Evolutionary conservation across 73 alveolate genomes (phyloP), one percentile per base, ranked within the genome.

Genomic region (Blepharisma japonicum): DNA sequence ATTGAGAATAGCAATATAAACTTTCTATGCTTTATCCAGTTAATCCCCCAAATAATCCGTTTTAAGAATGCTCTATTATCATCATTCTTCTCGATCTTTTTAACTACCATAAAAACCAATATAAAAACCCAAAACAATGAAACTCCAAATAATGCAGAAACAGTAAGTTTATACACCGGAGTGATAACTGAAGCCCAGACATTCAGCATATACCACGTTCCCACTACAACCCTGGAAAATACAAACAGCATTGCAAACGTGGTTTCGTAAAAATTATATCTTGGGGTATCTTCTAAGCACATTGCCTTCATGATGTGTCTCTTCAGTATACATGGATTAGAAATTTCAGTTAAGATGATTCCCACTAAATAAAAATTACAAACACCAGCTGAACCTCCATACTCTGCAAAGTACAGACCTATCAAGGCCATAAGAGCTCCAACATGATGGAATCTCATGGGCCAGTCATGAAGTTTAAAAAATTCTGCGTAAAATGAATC

Each of bases 381-480:
- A 53, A 20, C 67, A 1, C 27, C n/a, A 14, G 67, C 67, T 53
- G 67, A 53, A 20, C 67, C 67, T 14, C 67, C 67, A 53, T 14
- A 14, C 67, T 11, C n/a, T 4, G 67, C n/a, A 53, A 53, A 53
- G 23, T 53, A 53, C 67, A 53, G n/a, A 53, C 27, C 23, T 1
- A 4, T 14, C 67, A 53, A 53, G 23, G 67, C 67, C n/a, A 4
- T 53, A 11, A 53, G 67, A 53, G 67, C 67, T 14, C n/a, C n/a
- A 53, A 61, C 11, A 25, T 61, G 74, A 61, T 61, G 74, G 47
- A 61, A 14, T 18, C 74, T 14, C 74, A 61, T 61, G 5, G 74
- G 74, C 74, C 74, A 61, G 23, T 61, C 74, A 61, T 61, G 74
- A 18, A 61, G 18, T 14, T 25, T 25, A 61, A 14, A 61, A 9